Evolutionary conservation across 2,329 filamentous ascomycete species (phyloP), one percentile per base, ranked within the genome.

Genomic region (Alternaria angustiovoidea): DNA sequence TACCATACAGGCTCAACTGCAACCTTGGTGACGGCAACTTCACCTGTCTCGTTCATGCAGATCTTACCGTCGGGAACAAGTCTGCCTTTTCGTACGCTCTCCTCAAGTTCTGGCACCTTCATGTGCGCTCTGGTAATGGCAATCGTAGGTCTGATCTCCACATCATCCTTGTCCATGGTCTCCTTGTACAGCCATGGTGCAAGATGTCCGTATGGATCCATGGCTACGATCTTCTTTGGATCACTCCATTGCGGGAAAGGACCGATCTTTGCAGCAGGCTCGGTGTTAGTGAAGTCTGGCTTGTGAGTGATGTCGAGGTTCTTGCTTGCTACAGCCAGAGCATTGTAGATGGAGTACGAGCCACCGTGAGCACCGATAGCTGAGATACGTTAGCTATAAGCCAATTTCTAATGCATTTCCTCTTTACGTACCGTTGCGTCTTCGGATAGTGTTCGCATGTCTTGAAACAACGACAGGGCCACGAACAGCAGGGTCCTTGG

Each of bases 311-410:
- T 85, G 63, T 92, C 88, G 59, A 98, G 86, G 76, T 98, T 91
- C 71, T 94, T 94, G 76, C 92, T 95, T 22, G 94, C 94, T 66
- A 98, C 89, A 12, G 94, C 94, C 28, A 98, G 86, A 22, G 94
- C 94, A 75, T 96, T 93, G 82, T 98, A 98, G 66, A 97, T 94
- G 63, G 92, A 93, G 78, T 99, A 98, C 5, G 93, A 97, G 58
- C 95, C 94, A 65, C 95, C 94, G 68, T 91, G 89, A 59, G 88
- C 89, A 71, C 87, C 88, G 74, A 90, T 87, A 46, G 87, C 86
- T 83, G 51, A 18, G 6, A 22, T 6, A n/a, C n/a, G 47, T 77
- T 24, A 74, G 67, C 7, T 7, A 52, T 11, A n/a, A 2, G 3
- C 5, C 7, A 55, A 44, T 57, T 57, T 32, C 30, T 2, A 2